Conservation (phyloP, 169 alveolate species). For the Plasmodium malariae region DNA sequence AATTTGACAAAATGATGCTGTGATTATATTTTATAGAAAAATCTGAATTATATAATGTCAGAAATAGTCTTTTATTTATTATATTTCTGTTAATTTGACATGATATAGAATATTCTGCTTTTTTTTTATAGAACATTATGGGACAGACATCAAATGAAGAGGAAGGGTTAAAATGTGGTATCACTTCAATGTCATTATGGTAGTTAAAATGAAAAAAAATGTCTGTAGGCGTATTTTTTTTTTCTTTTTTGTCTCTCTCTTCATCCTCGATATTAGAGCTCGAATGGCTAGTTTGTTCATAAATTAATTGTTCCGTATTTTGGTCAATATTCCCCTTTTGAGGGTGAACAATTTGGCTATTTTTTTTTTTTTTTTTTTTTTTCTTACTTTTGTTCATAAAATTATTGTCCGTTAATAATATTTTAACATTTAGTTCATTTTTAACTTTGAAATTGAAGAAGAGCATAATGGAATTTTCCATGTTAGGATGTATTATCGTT, state of each 20-base stretch:
- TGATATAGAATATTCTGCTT: background rate
- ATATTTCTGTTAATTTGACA: constrained; percentile 8
- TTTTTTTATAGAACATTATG: background rate
- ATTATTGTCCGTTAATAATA: background rate
- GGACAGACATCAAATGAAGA: constrained; percentile 6
- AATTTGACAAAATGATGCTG: constrained; percentile 1
- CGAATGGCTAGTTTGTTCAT: background rate
- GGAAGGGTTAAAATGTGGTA: background rate
- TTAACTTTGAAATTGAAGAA: constrained; percentile 40
- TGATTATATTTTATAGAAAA: background rate
- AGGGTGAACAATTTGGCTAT: background rate
- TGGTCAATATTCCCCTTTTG: background rate
- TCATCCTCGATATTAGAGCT: background rate
- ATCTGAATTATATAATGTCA: constrained; percentile 19
- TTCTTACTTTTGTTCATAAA: background rate
- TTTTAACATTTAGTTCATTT: background rate
- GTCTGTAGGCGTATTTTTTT: background rate
- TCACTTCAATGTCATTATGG: background rate
- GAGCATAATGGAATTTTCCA: constrained; percentile 5
- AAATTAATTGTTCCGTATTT: background rate
- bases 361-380: too few species aligned
- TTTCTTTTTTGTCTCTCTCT: background rate
- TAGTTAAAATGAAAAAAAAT: background rate
- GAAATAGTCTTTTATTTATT: constrained; percentile 24
- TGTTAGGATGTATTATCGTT: constrained; percentile 27